phyloP scores from a whole-genome alignment of 257 asterid species.

The Oldenlandia corymbosa region DNA sequence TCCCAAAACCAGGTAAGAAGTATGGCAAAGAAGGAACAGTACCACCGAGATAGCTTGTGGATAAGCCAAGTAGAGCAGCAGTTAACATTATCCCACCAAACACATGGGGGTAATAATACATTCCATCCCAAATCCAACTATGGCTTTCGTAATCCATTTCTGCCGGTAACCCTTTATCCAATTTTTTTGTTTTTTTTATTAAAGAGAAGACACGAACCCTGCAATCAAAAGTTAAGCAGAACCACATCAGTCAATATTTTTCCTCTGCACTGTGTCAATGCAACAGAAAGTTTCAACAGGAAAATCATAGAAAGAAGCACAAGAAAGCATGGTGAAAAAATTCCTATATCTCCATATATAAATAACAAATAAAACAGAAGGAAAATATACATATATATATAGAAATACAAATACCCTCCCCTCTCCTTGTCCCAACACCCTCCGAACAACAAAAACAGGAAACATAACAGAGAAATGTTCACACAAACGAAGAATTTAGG shows the following conservation, averaged over 20 bases:
- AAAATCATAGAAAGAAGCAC: neutral
- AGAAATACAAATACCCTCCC: too few species aligned
- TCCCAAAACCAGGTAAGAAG: slow-evolving; percentile 54
- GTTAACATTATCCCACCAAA: slow-evolving; percentile 94
- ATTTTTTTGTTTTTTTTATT: slow-evolving; percentile 15
- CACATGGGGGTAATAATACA: slow-evolving; percentile 63
- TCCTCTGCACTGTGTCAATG: neutral
- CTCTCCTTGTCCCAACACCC: too few species aligned
- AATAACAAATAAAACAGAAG: neutral
- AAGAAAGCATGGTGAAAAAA: too few species aligned
- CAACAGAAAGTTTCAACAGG: neutral
- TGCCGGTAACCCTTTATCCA: slow-evolving; percentile 23
- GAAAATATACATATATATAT: too few species aligned
- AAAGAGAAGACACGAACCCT: slow-evolving; percentile 83
- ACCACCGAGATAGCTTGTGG: slow-evolving; percentile 72
- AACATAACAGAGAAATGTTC: neutral
- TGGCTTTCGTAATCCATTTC: slow-evolving; percentile 75
- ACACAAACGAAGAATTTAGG: neutral
- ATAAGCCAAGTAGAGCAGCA: slow-evolving; percentile 80
- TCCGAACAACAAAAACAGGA: neutral
- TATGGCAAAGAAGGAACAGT: slow-evolving; percentile 60
- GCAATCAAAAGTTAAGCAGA: slow-evolving; percentile 18
- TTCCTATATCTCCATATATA: neutral
- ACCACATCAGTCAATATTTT: neutral
- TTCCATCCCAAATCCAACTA: slow-evolving; percentile 78